Percentiles rank a stretch among this genome's conserved stretches.
These are phyloP conservation scores for Kregervanrija delftensis DNA, from an alignment of 805 yeast genomes.

Conservation along the genomic window DNA sequence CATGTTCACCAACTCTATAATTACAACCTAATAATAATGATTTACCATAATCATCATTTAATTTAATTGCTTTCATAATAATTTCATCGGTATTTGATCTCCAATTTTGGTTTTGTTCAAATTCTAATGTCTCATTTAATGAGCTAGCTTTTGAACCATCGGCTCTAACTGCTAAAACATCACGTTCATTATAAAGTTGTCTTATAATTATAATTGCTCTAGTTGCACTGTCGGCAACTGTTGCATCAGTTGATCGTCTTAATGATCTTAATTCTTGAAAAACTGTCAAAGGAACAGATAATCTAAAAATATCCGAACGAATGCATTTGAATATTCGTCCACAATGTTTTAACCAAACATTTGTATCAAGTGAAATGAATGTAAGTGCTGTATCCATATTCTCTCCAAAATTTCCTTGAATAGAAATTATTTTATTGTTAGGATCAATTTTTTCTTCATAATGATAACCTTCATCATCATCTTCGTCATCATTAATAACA, in stretches of 20 bases:
- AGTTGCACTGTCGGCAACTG: conserved; percentile 74
- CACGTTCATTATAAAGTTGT: conserved; percentile 52
- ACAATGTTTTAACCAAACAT: conserved; percentile 76
- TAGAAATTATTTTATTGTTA: not conserved
- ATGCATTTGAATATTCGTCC: conserved; percentile 69
- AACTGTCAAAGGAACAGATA: conserved; percentile 66
- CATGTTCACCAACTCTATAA: conserved; percentile 11
- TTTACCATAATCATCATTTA: conserved; percentile 26
- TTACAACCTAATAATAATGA: conserved; percentile 21
- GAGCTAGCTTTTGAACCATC: conserved; percentile 65
- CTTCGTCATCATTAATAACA: conserved; percentile 1
- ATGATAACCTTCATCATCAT: conserved; percentile 12
- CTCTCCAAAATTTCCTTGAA: conserved; percentile 46
- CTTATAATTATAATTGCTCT: conserved; percentile 70
- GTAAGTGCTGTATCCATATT: conserved; percentile 52
- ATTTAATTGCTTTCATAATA: conserved; percentile 44
- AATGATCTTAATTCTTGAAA: conserved; percentile 72
- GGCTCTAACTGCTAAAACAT: conserved; percentile 54
- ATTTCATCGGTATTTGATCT: conserved; percentile 66
- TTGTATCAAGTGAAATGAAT: conserved; percentile 63
- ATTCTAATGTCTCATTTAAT: conserved; percentile 65
- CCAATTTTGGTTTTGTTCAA: conserved; percentile 70
- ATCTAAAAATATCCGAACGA: conserved; percentile 48
- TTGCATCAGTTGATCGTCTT: conserved; percentile 63
- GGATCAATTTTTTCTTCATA: conserved; percentile 3